Conservation (phyloP, 2,329 filamentous ascomycete species). For the Herpomyces periplanetae region DNA sequence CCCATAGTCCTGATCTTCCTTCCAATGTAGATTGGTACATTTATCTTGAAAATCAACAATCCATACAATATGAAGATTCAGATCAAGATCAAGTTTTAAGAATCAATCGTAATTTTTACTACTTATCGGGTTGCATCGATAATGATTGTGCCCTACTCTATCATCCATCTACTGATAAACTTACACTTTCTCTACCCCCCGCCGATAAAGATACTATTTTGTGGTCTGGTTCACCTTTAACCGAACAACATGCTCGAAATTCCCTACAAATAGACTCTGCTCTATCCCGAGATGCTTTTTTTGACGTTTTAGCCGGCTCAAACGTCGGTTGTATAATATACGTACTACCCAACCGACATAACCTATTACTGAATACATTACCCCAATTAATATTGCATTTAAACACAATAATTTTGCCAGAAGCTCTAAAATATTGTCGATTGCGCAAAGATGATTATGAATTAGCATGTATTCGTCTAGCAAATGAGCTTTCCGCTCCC, state of each 20-base stretch:
- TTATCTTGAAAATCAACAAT: too few species aligned
- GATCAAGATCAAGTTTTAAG: constrained; percentile 13
- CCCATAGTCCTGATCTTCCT: too few species aligned
- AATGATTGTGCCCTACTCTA: constrained; percentile 47
- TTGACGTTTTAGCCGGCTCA: too few species aligned
- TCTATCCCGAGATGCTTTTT: too few species aligned
- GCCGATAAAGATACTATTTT: constrained; percentile 59
- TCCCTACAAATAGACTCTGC: too few species aligned
- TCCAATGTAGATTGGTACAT: too few species aligned
- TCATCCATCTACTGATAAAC: constrained; percentile 26
- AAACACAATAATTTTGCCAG: too few species aligned
- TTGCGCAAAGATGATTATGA: constrained; percentile 62
- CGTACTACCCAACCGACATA: too few species aligned
- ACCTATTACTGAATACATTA: too few species aligned
- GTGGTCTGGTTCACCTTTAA: constrained; percentile 62
- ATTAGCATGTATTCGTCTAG: constrained; percentile 35
- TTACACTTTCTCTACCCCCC: constrained; percentile 66
- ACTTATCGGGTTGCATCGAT: constrained; percentile 48
- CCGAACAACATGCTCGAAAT: constrained; percentile 32
- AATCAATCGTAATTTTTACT: constrained; percentile 75
- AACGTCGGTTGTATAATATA: too few species aligned
- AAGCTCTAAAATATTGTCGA: constrained; percentile 37
- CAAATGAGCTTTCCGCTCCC: constrained; percentile 34
- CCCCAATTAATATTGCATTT: too few species aligned
- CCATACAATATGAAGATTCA: too few species aligned